A percentile compares a stretch with the other conserved stretches of the same genome.
Evolutionary conservation across 2,329 filamentous ascomycete genomes (phyloP).

Genomic region (Acrocalymma vagum): DNA sequence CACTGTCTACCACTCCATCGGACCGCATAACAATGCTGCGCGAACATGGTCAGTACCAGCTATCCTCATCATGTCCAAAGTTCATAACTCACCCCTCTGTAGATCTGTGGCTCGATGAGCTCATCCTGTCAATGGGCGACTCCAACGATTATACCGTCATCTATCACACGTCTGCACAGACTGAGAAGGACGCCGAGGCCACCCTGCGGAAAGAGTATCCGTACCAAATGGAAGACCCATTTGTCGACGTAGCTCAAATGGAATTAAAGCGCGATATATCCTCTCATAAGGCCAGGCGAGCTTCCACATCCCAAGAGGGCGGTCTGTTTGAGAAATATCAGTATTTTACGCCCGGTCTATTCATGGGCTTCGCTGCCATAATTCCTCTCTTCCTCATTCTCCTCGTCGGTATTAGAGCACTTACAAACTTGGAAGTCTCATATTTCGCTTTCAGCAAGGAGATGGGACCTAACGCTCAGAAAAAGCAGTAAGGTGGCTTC

Average conservation of each 20-base stretch:
- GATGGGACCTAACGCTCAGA: constrained; percentile 86
- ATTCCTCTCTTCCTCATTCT: constrained; percentile 80
- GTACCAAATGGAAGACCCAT: constrained; percentile 73
- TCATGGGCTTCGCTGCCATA: constrained; percentile 80
- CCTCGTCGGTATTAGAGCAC: constrained; percentile 77
- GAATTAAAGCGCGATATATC: constrained; percentile 75
- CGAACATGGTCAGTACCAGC: constrained; percentile 23
- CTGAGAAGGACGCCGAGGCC: constrained; percentile 31
- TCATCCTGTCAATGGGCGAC: constrained; percentile 50
- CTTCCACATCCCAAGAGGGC: constrained; percentile 27
- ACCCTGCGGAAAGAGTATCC: constrained; percentile 25
- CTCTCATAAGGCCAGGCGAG: constrained; percentile 35
- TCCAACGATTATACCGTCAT: constrained; percentile 74
- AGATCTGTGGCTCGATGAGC: constrained; percentile 33
- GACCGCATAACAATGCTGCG: constrained; percentile 18
- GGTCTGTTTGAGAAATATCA: constrained; percentile 89
- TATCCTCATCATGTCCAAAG: too few relatives aligned
- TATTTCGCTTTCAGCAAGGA: constrained; percentile 98
- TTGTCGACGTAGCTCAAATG: constrained; percentile 70
- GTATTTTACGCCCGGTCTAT: constrained; percentile 90
- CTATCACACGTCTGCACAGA: constrained; percentile 71
- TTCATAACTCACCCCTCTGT: too few relatives aligned
- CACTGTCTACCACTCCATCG: background rate
- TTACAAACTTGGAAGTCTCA: constrained; percentile 84
- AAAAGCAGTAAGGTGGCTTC: constrained; percentile 78